A percentile compares a stretch with the other conserved stretches of the same genome.
These are phyloP conservation scores for Botrytis sinoallii DNA, from an alignment of 2,329 filamentous ascomycete species.

Conservation along the genomic window DNA sequence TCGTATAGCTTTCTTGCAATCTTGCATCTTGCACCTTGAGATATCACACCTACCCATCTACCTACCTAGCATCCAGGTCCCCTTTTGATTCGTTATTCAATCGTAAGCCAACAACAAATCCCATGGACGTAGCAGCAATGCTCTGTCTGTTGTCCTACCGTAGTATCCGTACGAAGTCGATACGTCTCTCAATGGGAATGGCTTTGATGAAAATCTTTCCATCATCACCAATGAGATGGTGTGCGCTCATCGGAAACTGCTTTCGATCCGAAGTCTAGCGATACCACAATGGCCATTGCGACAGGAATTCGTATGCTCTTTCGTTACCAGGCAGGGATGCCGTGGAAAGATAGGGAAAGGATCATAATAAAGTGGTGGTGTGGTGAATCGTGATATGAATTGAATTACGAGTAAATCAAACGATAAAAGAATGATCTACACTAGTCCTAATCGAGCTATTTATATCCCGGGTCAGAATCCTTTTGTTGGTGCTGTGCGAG, in stretches of 20 bases:
- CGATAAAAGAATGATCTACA: not conserved
- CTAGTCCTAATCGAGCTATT: not conserved
- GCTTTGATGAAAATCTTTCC: not conserved
- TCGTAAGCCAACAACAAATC: not conserved
- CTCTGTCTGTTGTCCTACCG: not conserved
- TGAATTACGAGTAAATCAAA: not conserved
- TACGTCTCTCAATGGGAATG: not conserved
- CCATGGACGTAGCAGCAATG: not conserved
- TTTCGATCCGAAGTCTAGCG: not conserved
- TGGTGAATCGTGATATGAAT: not conserved
- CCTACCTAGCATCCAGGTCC: not conserved
- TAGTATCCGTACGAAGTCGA: not conserved
- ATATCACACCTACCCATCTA: not conserved
- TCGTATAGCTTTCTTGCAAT: not conserved
- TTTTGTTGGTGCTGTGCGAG: not conserved
- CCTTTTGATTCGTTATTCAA: not conserved
- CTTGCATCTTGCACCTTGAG: not conserved
- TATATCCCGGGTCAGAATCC: not conserved
- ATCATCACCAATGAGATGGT: not conserved
- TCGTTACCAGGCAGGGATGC: not conserved
- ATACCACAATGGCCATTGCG: not conserved
- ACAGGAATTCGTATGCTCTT: conserved; percentile 6
- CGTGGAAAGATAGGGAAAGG: not conserved
- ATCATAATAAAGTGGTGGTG: not conserved
- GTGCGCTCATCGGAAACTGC: not conserved